Evolutionary conservation across 73 alveolate genomes (phyloP).

Genomic region (Tetrahymena thermophila): DNA sequence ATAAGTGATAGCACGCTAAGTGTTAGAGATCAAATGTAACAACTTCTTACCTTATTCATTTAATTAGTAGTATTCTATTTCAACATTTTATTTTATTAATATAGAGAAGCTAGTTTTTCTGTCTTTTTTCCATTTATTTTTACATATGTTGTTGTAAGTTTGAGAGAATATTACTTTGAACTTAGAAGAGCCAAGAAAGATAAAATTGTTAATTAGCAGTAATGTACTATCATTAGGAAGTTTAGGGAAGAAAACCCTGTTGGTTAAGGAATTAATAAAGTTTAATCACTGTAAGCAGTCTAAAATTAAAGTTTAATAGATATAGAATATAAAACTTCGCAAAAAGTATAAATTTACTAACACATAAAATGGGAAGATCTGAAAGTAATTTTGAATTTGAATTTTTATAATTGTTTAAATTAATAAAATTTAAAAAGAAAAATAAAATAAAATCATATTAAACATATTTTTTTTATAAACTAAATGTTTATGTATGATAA

Average conservation of each 20-base stretch:
- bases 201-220: background rate
- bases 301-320: background rate
- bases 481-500: no score
- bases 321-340: background rate
- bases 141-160: background rate
- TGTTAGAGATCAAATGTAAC: background rate
- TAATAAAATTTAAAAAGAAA: background rate
- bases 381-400: background rate
- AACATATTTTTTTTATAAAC: background rate
- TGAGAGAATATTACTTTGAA: background rate
- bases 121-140: background rate
- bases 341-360: background rate
- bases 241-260: background rate
- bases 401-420: background rate
- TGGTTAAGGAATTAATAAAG: background rate
- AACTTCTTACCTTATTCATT: background rate
- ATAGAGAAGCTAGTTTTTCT: background rate
- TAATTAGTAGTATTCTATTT: background rate
- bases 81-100: background rate
- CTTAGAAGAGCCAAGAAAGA: background rate
- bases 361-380: background rate
- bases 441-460: background rate
- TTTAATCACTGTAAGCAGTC: background rate
- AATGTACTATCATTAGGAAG: background rate
- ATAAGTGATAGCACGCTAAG: background rate